These are phyloP conservation scores for Vaccinium corymbosum DNA, from an alignment of 148 eudicot species.

Conservation along the genomic window DNA sequence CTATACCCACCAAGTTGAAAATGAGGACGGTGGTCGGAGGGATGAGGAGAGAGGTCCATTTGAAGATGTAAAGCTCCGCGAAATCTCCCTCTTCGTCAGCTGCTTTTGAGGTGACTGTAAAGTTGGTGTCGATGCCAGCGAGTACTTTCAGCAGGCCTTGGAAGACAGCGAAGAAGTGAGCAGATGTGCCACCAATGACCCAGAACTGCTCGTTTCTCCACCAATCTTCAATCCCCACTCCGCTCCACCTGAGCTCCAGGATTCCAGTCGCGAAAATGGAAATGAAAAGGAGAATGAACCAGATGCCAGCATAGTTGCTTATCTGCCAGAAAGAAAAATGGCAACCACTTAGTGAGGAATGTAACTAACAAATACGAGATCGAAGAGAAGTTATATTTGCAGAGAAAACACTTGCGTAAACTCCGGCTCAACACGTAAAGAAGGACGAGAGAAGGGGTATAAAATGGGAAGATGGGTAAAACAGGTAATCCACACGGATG, in stretches of 20 bases:
- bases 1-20: constrained; percentile 69
- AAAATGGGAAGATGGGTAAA: not conserved
- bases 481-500: not conserved
- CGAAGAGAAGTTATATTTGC: not conserved
- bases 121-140: constrained; percentile 79
- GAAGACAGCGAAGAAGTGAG: constrained; percentile 83
- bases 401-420: not conserved
- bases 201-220: constrained; percentile 94
- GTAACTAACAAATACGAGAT: not conserved
- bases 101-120: constrained; percentile 84
- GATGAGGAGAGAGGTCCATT: constrained; percentile 76
- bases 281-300: constrained; percentile 67
- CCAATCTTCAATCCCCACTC: constrained; percentile 79
- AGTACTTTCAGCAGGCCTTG: constrained; percentile 79
- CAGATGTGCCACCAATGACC: constrained; percentile 90
- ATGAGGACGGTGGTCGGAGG: constrained; percentile 80
- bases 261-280: constrained; percentile 74
- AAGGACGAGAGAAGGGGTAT: not conserved
- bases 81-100: constrained; percentile 78
- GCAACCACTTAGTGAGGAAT: constrained; percentile 20
- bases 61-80: constrained; percentile 70
- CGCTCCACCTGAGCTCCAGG: constrained; percentile 74
- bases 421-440: not conserved
- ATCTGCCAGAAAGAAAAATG: constrained; percentile 39
- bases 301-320: constrained; percentile 72